A percentile compares a stretch with the other conserved stretches of the same genome.
Evolutionary conservation across 75 land plant species (phyloP).

Genomic region (Cupressus sempervirens): DNA sequence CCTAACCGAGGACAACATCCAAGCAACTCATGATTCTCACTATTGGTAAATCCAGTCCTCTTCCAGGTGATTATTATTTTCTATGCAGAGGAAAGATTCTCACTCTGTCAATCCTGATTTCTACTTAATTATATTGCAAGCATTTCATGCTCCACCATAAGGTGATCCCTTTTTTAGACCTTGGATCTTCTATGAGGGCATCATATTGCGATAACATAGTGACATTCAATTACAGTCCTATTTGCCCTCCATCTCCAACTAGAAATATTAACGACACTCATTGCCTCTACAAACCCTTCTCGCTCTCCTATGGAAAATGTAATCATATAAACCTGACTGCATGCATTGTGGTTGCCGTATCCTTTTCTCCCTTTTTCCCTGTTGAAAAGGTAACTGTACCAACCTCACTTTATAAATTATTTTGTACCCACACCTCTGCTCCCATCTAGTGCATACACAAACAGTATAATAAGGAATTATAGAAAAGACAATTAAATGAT

Average conservation of each 20-base stretch:
- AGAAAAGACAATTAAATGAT: background rate
- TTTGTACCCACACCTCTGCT: background rate
- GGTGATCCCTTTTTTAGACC: too few species aligned
- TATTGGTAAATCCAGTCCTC: background rate
- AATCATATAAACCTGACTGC: too few species aligned
- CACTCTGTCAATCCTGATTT: background rate
- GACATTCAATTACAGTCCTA: background rate
- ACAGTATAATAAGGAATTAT: background rate
- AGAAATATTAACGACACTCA: background rate
- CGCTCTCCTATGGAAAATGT: background rate
- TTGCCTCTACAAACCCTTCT: background rate
- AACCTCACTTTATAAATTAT: too few species aligned
- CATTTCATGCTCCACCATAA: background rate
- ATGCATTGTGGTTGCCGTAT: background rate
- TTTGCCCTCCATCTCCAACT: background rate
- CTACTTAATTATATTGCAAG: background rate
- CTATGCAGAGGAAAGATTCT: background rate
- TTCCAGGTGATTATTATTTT: background rate
- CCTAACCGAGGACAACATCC: background rate
- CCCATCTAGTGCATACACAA: background rate
- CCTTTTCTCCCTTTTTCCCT: background rate
- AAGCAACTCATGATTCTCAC: background rate
- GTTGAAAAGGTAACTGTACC: background rate
- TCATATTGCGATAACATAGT: too few species aligned
- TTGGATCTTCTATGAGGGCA: background rate